Evolutionary conservation across 768 basidiomycete genomes (phyloP).

Genomic region (Cyclocybe aegerita): DNA sequence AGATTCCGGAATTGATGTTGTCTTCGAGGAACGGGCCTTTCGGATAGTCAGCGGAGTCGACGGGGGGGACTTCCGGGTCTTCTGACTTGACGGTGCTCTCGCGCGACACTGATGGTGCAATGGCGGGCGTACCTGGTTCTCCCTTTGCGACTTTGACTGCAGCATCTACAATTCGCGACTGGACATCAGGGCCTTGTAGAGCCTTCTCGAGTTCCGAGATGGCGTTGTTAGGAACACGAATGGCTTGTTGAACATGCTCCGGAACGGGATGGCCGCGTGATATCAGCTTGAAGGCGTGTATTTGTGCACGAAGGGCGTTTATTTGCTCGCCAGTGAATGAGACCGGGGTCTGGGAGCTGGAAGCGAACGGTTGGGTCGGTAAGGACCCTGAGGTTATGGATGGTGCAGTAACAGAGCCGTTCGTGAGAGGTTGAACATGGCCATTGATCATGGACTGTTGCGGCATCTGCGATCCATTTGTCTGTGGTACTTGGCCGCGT

Average conservation of each 20-base stretch:
- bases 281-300: conserved; percentile 78
- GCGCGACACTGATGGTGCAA: conserved; percentile 24
- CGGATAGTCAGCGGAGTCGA: conserved; percentile 60
- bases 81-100: conserved; percentile 56
- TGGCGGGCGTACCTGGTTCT: conserved; percentile 29
- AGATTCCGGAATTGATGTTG: conserved; percentile 75
- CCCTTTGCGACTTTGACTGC: conserved; percentile 74
- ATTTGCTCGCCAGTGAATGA: conserved; percentile 81
- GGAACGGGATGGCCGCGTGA: conserved; percentile 66
- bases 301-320: conserved; percentile 74
- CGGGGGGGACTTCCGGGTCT: conserved; percentile 41
- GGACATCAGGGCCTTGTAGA: conserved; percentile 57
- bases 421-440: conserved; percentile 41
- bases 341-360: conserved; percentile 68
- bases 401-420: conserved; percentile 38
- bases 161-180: conserved; percentile 66
- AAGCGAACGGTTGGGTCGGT: conserved; percentile 48
- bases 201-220: conserved; percentile 65
- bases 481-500: conserved; percentile 29
- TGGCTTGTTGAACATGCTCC: conserved; percentile 66
- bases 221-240: conserved; percentile 62
- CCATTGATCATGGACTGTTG: conserved; percentile 46
- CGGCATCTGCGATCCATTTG: conserved; percentile 30
- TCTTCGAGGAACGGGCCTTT: conserved; percentile 79
- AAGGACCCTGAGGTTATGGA: conserved; percentile 49